Conservation (phyloP, 257 asterid genomes). For the Fraxinus anomala region DNA sequence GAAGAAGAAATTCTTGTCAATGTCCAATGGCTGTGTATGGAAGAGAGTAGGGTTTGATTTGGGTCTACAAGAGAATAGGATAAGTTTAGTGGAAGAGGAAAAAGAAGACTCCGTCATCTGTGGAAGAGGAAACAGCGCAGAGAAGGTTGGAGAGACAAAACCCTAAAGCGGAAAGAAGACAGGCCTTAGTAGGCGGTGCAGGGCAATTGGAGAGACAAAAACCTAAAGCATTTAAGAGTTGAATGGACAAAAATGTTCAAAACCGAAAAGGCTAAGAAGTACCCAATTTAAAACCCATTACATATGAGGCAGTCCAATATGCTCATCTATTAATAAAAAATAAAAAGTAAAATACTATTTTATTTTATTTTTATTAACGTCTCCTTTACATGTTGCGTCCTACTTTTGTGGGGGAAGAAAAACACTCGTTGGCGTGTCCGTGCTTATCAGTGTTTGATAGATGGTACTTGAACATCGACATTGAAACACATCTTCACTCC, state of each 20-base stretch:
- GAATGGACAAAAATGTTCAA: background rate
- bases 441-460: background rate
- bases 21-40: background rate
- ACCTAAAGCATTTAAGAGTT: background rate
- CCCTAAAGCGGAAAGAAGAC: background rate
- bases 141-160: background rate
- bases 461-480: constrained; percentile 16
- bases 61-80: background rate
- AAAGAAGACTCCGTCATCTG: background rate
- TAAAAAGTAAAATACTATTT: background rate
- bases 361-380: background rate
- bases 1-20: background rate
- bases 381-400: background rate
- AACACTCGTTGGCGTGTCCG: background rate
- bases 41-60: background rate
- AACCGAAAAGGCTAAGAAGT: background rate
- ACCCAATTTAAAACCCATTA: background rate
- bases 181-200: background rate
- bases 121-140: background rate
- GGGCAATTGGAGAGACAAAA: background rate
- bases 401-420: background rate
- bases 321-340: background rate
- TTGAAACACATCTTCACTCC: constrained; percentile 17
- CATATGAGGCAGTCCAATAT: background rate
- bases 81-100: background rate